Base-by-base conservation (phyloP, 257 asterid genomes). In the Marsdenia floribunda region DNA sequence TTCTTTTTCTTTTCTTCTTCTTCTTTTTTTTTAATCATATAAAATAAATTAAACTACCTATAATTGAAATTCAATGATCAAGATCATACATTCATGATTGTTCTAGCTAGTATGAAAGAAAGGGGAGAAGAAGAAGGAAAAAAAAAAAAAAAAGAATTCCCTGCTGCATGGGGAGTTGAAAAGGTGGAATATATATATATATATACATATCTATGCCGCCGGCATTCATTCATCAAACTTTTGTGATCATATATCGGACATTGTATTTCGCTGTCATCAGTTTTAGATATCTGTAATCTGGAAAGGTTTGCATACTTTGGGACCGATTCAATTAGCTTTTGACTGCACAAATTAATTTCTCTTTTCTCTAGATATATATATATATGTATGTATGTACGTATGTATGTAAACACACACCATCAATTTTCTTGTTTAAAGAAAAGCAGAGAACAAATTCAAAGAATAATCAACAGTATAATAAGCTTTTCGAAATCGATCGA, bases 271-370 rank as follows among this genome's bases (percentile, higher is more conserved):
- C 64, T 42, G 70, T 37, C 50, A 64, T 74, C 64, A 74, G 19
- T 24, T 18, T 50, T 2, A 75, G 15, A 26, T 61, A n/a, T 59
- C 42, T 6, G 0, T 60, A 60, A 55, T 55, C 16, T 65, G 44
- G 60, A 74, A 65, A 74, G 72, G 70, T 44, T 44, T 47, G 53
- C 52, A 73, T 53, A n/a, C 47, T 75, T 73, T 42, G 57, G 76
- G 67, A 44, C 74, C 55, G 35, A 37, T 16, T 12, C 57, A 21
- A 15, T 33, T 72, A 37, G 75, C 74, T 78, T 78, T 35, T 35
- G 57, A 78, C 77, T 73, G 18, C 38, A 67, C 15, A 66, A 10
- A 8, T 49, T 26, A n/a, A 55, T 44, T 21, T 24, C 24, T 33
- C 19, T 29, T 11, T 65, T 19, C n/a, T 50, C 54, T 18, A 11